Evolutionary conservation across 805 yeast genomes (phyloP).

Genomic region (Myxozyma monticola): DNA sequence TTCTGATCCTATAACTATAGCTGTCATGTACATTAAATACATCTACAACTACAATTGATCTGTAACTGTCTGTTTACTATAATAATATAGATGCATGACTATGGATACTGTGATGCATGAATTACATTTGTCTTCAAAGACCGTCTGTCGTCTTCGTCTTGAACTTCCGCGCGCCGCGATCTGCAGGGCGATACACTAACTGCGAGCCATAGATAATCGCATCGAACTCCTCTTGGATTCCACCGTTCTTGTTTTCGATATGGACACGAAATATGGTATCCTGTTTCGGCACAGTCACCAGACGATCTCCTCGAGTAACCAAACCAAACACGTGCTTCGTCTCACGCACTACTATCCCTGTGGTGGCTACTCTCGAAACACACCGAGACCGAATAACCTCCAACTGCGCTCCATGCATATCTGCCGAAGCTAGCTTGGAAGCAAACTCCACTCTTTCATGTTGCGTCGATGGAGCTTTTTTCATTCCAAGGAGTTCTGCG

Average conservation of each 20-base stretch:
- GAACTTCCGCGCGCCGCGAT: constrained; percentile 28
- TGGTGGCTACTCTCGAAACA: constrained; percentile 18
- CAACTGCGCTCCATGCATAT: constrained; percentile 25
- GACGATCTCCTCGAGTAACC: constrained; percentile 6
- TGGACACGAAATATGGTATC: constrained; percentile 16
- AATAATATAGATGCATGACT: too few relatives aligned
- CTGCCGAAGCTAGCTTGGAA: constrained; percentile 23
- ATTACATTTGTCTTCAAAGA: neutral
- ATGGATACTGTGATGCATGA: neutral
- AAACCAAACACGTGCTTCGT: constrained; percentile 13
- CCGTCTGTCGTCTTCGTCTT: constrained; percentile 14
- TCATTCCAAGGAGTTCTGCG: constrained; percentile 10
- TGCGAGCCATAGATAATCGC: constrained; percentile 24
- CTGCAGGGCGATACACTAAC: constrained; percentile 25
- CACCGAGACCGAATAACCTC: constrained; percentile 13
- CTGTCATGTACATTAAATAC: too few relatives aligned
- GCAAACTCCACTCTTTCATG: constrained; percentile 14
- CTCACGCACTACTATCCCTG: constrained; percentile 23
- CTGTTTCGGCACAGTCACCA: constrained; percentile 23
- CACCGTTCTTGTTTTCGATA: neutral
- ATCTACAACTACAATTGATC: too few relatives aligned
- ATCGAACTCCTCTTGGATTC: neutral
- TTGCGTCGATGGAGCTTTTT: neutral
- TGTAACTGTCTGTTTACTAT: too few relatives aligned
- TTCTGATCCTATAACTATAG: too few relatives aligned